Evolutionary conservation across 1,284 basidiomycete species (phyloP).

Genomic region (Polyporus tsugae): DNA sequence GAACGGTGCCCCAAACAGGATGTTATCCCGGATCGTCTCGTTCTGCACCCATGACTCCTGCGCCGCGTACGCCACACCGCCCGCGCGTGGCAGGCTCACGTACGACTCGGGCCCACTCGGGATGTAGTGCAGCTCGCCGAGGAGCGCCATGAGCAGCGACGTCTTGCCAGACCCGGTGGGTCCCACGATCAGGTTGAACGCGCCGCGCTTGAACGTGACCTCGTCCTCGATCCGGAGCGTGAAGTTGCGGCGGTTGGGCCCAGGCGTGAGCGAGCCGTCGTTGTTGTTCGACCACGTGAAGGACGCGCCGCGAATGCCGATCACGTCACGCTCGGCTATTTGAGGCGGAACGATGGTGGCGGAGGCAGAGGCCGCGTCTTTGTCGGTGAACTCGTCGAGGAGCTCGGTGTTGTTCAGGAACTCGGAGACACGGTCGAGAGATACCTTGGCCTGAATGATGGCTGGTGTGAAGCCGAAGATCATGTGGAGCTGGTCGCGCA

Average conservation of each 20-base stretch:
- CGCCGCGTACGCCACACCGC: constrained; percentile 76
- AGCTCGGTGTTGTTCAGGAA: constrained; percentile 60
- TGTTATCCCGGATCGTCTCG: constrained; percentile 54
- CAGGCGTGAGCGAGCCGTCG: constrained; percentile 44
- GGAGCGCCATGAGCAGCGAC: constrained; percentile 61
- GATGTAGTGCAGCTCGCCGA: constrained; percentile 71
- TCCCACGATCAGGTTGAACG: constrained; percentile 70
- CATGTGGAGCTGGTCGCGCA: constrained; percentile 38
- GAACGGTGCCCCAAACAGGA: constrained; percentile 52
- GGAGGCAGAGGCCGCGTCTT: constrained; percentile 24
- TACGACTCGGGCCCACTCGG: constrained; percentile 62
- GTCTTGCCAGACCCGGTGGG: constrained; percentile 66
- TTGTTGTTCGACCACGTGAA: constrained; percentile 50
- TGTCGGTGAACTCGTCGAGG: constrained; percentile 53
- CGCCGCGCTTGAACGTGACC: constrained; percentile 62
- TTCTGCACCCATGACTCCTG: constrained; percentile 74
- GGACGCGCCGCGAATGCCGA: constrained; percentile 50
- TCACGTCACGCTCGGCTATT: constrained; percentile 39
- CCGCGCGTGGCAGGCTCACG: constrained; percentile 69
- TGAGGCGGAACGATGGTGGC: constrained; percentile 20
- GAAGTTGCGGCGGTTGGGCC: constrained; percentile 50
- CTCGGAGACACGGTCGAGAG: constrained; percentile 56
- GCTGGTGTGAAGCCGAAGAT: constrained; percentile 44
- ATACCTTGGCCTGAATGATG: constrained; percentile 54
- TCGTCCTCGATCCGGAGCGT: constrained; percentile 59